Base-by-base conservation (phyloP, 1,284 basidiomycete species). In the Leccinum variabile region DNA sequence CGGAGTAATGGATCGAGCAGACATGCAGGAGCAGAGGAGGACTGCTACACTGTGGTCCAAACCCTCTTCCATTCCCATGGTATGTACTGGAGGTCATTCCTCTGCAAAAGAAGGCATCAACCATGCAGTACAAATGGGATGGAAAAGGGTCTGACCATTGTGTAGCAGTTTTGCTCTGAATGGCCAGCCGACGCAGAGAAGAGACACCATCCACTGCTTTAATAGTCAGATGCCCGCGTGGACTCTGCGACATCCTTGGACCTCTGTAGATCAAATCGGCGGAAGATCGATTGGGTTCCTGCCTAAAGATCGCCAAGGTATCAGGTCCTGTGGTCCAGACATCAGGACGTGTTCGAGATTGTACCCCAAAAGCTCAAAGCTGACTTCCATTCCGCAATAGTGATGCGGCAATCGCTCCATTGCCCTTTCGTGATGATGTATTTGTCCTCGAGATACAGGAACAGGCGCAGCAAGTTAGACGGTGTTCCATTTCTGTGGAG, bases 41-140 rank as follows among this genome's bases (percentile, higher is more conserved):
- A 59, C 60, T 55, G 60, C 60, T 70, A 63, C 41, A 68, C 63
- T 33, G 55, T 71, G 70, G 72, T 56, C 67, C 59, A 66, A 64
- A 63, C 69, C 58, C 69, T 69, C 69, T 70, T 71, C 70, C 70
- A 71, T 73, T 71, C 70, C 63, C 72, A 71, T 71, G 69, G 72
- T 73, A 71, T 71, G 69, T 71, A 72, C 62, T 71, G 62, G 16
- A 63, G 63, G 54, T 63, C 50, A 55, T 57, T 60, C 60, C 63
- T 66, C 64, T 66, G 56, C 39, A 66, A 46, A 30, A 49, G 59
- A 64, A 69, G 65, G 72, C 18, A 54, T 70, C 61, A 63, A 68
- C 67, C 69, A 44, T 10, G 41, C 65, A 68, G 65, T 72, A 69
- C 70, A 73, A 61, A 72, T 73, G 72, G 49, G 70, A 64, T 49